Base-by-base conservation (phyloP, 2,329 filamentous ascomycete species). In the Scopulariopsis brevicaulis region DNA sequence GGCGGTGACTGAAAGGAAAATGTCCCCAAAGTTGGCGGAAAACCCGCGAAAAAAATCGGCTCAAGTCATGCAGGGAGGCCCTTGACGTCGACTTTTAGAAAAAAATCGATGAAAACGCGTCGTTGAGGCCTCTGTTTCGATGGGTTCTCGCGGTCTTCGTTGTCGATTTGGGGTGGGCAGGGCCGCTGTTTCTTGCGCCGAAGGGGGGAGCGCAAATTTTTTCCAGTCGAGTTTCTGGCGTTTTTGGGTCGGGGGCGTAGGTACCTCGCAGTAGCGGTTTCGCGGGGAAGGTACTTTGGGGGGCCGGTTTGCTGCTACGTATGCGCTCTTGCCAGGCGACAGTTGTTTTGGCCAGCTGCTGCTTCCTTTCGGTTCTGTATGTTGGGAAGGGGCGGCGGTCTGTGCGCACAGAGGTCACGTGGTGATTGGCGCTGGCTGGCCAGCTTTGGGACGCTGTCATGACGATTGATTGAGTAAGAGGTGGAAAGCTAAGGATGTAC, bases 11-110 rank as follows among this genome's bases (percentile, higher is more conserved):
- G 64, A 32, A 63, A 67, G 64, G 62, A 55, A 67, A 66, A 54
- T 22, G 28, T 18, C 51, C 55, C 51, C 51, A 68, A 70, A 72
- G 71, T 71, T 71, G 71, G 73, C 75, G 78, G 77, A 82, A 81
- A 80, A 77, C 69, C 76, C 80, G 76, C 77, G 67, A 77, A 77
- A 50, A 85, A 82, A 86, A 83, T 73, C 77, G 76, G 77, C 78
- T 83, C 74, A 80, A 73, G 71, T 74, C 77, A 83, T 84, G 82
- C 79, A 80, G 73, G 70, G 71, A 70, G 69, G 76, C 75, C 78
- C 83, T 75, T 71, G 72, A 77, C 73, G 76, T 70, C 70, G 68
- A 73, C 76, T 71, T 79, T 77, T 78, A 64, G 62, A 62, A 66
- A 67, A 64, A 63, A 64, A 68, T 66, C 68, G 82, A 83, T 84